These are phyloP conservation scores for Berkeleyomyces rouxiae DNA, from an alignment of 2,329 filamentous ascomycete genomes.

Conservation along the genomic window DNA sequence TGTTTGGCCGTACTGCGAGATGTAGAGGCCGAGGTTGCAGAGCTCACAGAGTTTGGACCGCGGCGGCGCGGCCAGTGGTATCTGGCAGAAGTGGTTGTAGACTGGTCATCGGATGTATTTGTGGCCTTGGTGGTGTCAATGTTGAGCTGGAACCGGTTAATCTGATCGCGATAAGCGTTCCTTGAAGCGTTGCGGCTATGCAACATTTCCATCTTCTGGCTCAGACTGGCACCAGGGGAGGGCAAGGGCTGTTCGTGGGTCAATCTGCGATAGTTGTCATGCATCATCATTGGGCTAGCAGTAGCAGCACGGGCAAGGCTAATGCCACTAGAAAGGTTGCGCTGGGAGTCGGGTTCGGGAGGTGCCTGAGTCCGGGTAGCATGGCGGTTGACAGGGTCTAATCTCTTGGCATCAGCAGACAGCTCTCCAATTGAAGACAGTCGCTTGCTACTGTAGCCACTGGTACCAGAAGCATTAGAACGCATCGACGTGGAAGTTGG, in stretches of 20 bases:
- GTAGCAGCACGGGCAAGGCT: constrained; percentile 49
- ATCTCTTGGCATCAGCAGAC: constrained; percentile 3
- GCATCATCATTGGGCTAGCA: constrained; percentile 48
- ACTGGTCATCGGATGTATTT: constrained; percentile 22
- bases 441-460: constrained; percentile 42
- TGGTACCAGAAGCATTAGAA: constrained; percentile 38
- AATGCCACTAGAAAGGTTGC: constrained; percentile 23
- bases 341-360: neutral
- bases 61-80: constrained; percentile 38
- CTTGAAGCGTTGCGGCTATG: constrained; percentile 53
- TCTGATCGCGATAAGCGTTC: constrained; percentile 61
- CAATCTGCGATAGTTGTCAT: constrained; percentile 27
- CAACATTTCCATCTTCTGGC: constrained; percentile 42
- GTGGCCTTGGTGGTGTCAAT: constrained; percentile 7
- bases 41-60: constrained; percentile 40
- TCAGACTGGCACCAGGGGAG: constrained; percentile 33
- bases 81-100: constrained; percentile 34
- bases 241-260: constrained; percentile 33
- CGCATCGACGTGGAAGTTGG: constrained; percentile 52
- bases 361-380: constrained; percentile 3
- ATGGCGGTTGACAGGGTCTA: neutral
- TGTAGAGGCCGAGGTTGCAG: constrained; percentile 39
- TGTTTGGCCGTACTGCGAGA: constrained; percentile 32
- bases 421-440: constrained; percentile 61
- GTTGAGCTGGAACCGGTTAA: constrained; percentile 36